Evolutionary conservation across 306 rosid species (phyloP).

Genomic region (Mimosa bimucronata): DNA sequence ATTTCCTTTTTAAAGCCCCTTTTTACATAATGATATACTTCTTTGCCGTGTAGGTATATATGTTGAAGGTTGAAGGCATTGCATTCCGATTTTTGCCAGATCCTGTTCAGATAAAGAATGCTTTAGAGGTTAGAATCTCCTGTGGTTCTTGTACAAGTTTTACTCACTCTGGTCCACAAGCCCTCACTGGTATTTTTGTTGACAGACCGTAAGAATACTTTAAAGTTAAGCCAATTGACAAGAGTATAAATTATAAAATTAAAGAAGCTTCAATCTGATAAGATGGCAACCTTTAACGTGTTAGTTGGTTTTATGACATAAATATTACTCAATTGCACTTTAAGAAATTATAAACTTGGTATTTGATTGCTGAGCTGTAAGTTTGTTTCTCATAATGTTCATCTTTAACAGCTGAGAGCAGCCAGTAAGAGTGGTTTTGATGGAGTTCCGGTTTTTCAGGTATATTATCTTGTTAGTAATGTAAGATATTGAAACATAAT

Average conservation of each 20-base stretch:
- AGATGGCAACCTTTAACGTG: slow-evolving; percentile 6
- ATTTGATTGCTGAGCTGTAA: slow-evolving; percentile 27
- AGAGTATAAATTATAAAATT: slow-evolving; percentile 7
- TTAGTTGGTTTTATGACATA: slow-evolving; percentile 5
- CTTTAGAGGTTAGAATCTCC: slow-evolving; percentile 72
- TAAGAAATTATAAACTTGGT: neutral
- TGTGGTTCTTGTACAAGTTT: slow-evolving; percentile 10
- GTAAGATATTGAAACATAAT: slow-evolving; percentile 10
- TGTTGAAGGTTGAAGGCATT: slow-evolving; percentile 99
- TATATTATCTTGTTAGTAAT: slow-evolving; percentile 45
- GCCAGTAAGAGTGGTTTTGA: slow-evolving; percentile 70
- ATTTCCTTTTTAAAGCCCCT: neutral
- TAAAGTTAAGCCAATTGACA: slow-evolving; percentile 8
- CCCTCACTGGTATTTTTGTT: neutral
- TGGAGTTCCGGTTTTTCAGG: slow-evolving; percentile 98
- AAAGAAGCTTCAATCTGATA: slow-evolving; percentile 19
- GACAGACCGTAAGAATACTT: slow-evolving; percentile 12
- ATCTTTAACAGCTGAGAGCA: slow-evolving; percentile 64
- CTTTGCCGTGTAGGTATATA: slow-evolving; percentile 62
- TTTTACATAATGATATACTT: slow-evolving; percentile 1
- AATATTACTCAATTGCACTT: slow-evolving; percentile 13
- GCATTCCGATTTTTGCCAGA: slow-evolving; percentile 95
- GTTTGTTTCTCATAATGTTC: slow-evolving; percentile 29
- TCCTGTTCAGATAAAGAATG: slow-evolving; percentile 89
- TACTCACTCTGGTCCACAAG: neutral